phyloP scores from a whole-genome alignment of 2,329 filamentous ascomycete genomes.

The Orbilia brochopaga region DNA sequence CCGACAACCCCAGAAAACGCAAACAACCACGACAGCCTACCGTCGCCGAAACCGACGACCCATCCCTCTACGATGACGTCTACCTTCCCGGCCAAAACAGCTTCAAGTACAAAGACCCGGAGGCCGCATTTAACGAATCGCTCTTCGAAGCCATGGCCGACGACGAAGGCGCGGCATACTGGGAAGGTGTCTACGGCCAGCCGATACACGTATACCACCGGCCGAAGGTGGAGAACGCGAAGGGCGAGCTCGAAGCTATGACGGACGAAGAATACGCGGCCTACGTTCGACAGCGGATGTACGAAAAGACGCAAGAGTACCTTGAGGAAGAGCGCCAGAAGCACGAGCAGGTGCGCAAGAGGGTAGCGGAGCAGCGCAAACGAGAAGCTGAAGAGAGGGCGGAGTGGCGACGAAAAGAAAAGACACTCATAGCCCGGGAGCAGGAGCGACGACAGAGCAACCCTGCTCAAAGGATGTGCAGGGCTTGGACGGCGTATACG shows the following conservation, averaged over 20 bases:
- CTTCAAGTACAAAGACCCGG: slow-evolving; percentile 64
- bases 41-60: slow-evolving; percentile 55
- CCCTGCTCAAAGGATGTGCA: slow-evolving; percentile 61
- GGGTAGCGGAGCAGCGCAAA: no score
- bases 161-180: slow-evolving; percentile 93
- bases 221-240: slow-evolving; percentile 60
- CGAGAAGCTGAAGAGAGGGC: slow-evolving; percentile 60
- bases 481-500: slow-evolving; percentile 70
- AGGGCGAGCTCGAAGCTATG: slow-evolving; percentile 78
- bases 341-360: slow-evolving; percentile 64
- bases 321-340: slow-evolving; percentile 76
- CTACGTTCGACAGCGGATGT: slow-evolving; percentile 88
- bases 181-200: slow-evolving; percentile 95
- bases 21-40: slow-evolving; percentile 54
- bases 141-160: slow-evolving; percentile 97
- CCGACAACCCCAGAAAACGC: slow-evolving; percentile 50
- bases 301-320: slow-evolving; percentile 89
- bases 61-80: slow-evolving; percentile 58
- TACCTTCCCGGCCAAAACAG: slow-evolving; percentile 58
- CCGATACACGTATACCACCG: slow-evolving; percentile 81
- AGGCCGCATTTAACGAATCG: slow-evolving; percentile 84
- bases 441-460: slow-evolving; percentile 67
- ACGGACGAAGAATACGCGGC: slow-evolving; percentile 88
- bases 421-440: slow-evolving; percentile 71
- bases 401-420: slow-evolving; percentile 66